phyloP scores from a whole-genome alignment of 106 monocot species.

The Dioscorea zingiberensis region DNA sequence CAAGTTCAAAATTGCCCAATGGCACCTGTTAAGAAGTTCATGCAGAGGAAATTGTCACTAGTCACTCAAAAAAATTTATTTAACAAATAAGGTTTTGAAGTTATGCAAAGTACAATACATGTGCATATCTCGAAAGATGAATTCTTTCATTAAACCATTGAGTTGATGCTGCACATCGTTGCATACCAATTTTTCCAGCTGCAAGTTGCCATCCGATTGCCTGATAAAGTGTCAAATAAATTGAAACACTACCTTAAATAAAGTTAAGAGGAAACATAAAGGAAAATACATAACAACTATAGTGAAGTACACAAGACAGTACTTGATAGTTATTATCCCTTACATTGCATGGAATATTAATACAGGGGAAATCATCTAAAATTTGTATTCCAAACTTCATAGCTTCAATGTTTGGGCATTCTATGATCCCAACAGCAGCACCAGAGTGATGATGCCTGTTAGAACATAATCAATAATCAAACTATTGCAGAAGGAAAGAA shows the following conservation, averaged over 20 bases:
- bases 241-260: neutral
- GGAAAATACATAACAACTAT: neutral
- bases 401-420: conserved; percentile 60
- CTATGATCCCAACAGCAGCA: conserved; percentile 68
- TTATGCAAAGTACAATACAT: conserved; percentile 43
- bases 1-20: conserved; percentile 85
- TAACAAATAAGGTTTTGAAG: neutral
- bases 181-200: conserved; percentile 84
- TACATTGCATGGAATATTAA: conserved; percentile 70
- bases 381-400: conserved; percentile 41
- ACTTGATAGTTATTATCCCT: conserved; percentile 92
- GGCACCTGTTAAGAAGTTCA: conserved; percentile 65
- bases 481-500: no score
- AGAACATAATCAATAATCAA: conserved; percentile 3
- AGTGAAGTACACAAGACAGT: neutral
- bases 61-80: neutral
- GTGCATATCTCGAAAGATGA: conserved; percentile 90
- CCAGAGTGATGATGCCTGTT: conserved; percentile 61
- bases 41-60: neutral
- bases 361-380: conserved; percentile 80
- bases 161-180: conserved; percentile 76
- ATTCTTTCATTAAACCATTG: conserved; percentile 88
- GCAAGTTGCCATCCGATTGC: conserved; percentile 93
- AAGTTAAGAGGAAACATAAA: no score
- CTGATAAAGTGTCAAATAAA: conserved; percentile 13